phyloP scores from a whole-genome alignment of 192 early-diverging fungal genomes.

The Backusella circina region DNA sequence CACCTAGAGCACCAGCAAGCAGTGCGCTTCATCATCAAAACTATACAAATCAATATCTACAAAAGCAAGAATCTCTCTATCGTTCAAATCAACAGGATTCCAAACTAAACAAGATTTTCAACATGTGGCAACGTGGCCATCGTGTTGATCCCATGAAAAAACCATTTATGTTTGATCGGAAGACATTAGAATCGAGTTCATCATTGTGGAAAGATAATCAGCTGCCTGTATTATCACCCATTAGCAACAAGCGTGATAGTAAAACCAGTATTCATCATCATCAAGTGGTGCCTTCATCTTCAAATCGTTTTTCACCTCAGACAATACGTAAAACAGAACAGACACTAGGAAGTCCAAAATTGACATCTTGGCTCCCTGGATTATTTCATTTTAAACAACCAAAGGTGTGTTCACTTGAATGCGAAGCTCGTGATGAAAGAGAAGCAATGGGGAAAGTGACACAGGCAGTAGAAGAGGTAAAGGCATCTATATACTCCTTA shows the following conservation, averaged over 20 bases:
- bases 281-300: background rate
- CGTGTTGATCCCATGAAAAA: conserved; percentile 4
- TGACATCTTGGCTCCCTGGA: conserved; percentile 25
- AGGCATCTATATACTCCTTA: background rate
- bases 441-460: conserved; percentile 23
- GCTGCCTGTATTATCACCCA: background rate
- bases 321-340: background rate
- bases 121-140: conserved; percentile 8
- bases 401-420: conserved; percentile 7
- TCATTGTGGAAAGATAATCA: conserved; percentile 2
- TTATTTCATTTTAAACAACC: conserved; percentile 30
- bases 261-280: background rate
- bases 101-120: background rate
- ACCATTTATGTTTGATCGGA: background rate
- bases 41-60: background rate
- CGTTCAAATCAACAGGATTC: background rate
- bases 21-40: conserved; percentile 5
- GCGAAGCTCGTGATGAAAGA: background rate
- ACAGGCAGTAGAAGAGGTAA: conserved; percentile 26
- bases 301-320: background rate
- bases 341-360: conserved; percentile 7
- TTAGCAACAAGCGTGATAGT: background rate
- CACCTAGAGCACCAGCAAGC: conserved; percentile 9
- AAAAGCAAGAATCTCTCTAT: background rate
- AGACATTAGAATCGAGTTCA: conserved; percentile 10